phyloP scores from a whole-genome alignment of 2,329 filamentous ascomycete genomes.

The Alternaria angustiovoidea region DNA sequence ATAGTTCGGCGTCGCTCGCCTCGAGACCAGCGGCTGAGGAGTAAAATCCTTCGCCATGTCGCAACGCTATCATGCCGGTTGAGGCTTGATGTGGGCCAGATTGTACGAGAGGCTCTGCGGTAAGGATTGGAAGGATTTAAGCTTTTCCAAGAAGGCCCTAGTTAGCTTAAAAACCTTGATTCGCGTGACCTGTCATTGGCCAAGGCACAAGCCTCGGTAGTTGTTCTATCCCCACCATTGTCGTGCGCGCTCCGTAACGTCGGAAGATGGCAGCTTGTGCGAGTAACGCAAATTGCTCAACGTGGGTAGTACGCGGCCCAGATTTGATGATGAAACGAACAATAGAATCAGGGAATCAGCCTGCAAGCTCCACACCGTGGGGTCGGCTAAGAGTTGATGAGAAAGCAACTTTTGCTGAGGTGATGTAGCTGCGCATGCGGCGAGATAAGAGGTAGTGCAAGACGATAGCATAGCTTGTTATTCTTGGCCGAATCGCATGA shows the following conservation, averaged over 20 bases:
- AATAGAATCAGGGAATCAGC: not conserved
- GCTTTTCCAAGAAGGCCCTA: slow-evolving; percentile 18
- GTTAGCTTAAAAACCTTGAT: slow-evolving; percentile 19
- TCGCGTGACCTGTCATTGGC: slow-evolving; percentile 1
- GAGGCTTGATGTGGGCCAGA: slow-evolving; percentile 17
- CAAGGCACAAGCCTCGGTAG: slow-evolving; percentile 1
- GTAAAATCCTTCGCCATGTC: slow-evolving; percentile 17
- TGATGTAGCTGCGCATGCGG: not conserved
- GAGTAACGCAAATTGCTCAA: slow-evolving; percentile 3
- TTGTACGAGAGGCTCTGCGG: slow-evolving; percentile 16
- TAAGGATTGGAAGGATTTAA: slow-evolving; percentile 14
- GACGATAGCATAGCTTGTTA: slow-evolving; percentile 2
- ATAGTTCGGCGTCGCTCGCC: slow-evolving; percentile 19
- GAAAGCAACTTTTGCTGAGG: not conserved
- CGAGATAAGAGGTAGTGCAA: not conserved
- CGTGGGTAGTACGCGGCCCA: not conserved
- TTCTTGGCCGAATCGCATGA: slow-evolving; percentile 1
- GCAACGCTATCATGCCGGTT: slow-evolving; percentile 21
- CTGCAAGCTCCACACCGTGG: not conserved
- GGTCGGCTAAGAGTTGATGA: not conserved
- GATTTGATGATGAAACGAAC: slow-evolving; percentile 1
- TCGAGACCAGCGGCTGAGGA: slow-evolving; percentile 21
- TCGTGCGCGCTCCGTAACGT: slow-evolving; percentile 2
- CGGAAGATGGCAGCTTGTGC: slow-evolving; percentile 14
- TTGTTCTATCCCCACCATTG: slow-evolving; percentile 7